A percentile compares a stretch with the other conserved stretches of the same genome.
Evolutionary conservation across 1,139 yeast genomes (phyloP).

Genomic region (Sugiyamaella xylanicola): DNA sequence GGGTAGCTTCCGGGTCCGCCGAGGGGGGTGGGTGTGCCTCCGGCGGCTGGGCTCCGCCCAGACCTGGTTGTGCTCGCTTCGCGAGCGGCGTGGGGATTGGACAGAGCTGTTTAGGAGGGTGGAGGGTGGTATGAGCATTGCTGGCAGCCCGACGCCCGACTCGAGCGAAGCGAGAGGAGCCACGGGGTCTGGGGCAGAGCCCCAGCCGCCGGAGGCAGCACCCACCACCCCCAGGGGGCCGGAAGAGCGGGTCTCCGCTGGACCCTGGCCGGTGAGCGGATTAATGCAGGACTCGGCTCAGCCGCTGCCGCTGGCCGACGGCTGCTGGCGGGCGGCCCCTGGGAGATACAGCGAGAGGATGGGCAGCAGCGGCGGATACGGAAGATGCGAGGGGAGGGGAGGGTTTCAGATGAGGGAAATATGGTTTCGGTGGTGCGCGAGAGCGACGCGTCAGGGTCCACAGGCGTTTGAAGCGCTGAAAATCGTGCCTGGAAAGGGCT

Average conservation of each 20-base stretch:
- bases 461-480: neutral
- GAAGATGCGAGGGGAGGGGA: too few species aligned
- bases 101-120: neutral
- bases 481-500: neutral
- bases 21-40: neutral
- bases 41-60: conserved; percentile 3
- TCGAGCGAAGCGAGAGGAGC: neutral
- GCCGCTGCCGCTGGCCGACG: neutral
- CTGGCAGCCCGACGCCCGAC: neutral
- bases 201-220: conserved; percentile 2
- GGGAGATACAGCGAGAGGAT: too few species aligned
- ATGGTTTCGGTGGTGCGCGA: too few species aligned
- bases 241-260: too few species aligned
- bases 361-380: too few species aligned
- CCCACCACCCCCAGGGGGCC: neutral
- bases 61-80: neutral
- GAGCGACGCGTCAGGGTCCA: neutral
- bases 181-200: too few species aligned
- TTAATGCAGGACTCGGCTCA: too few species aligned
- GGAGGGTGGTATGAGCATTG: too few species aligned
- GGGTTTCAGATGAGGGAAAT: too few species aligned
- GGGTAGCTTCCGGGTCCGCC: neutral
- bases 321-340: neutral
- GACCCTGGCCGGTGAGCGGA: too few species aligned
- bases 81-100: neutral